Conservation (phyloP, 805 yeast species). For the Yamadazyma nakazawae region DNA sequence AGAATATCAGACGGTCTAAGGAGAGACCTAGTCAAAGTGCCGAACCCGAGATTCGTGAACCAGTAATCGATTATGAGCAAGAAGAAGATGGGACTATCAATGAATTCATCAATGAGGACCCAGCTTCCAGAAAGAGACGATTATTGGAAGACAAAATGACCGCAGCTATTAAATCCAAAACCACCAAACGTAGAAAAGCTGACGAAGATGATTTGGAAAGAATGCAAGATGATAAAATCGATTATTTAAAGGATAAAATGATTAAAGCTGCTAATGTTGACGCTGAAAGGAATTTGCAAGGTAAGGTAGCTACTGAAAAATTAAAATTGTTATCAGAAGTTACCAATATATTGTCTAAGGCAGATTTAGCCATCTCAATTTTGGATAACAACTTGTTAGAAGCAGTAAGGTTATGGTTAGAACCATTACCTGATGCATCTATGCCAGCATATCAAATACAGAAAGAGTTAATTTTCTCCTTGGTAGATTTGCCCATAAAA, state of each 20-base stretch:
- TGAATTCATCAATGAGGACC: conserved; percentile 30
- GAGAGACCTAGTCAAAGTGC: conserved; percentile 1
- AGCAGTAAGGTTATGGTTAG: conserved; percentile 94
- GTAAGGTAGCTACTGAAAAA: conserved; percentile 71
- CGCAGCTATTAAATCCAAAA: conserved; percentile 63
- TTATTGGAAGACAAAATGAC: conserved; percentile 80
- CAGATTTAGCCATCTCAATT: conserved; percentile 85
- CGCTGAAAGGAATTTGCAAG: conserved; percentile 56
- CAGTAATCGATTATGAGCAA: conserved; percentile 7
- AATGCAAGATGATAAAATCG: conserved; percentile 89
- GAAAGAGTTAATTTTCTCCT: conserved; percentile 73
- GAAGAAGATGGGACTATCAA: conserved; percentile 14
- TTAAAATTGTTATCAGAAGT: conserved; percentile 79
- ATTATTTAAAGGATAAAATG: conserved; percentile 82
- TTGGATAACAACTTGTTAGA: conserved; percentile 91
- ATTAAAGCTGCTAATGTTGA: conserved; percentile 80
- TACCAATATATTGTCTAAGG: conserved; percentile 68
- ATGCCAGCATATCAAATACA: conserved; percentile 97
- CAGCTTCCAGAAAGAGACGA: conserved; percentile 53
- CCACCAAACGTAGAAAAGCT: conserved; percentile 59
- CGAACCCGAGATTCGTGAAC: conserved; percentile 2
- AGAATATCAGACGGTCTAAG: conserved; percentile 22
- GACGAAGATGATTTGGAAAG: conserved; percentile 94
- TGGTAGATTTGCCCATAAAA: conserved; percentile 81
- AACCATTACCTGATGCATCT: conserved; percentile 96